Evolutionary conservation across 2,329 filamentous ascomycete species (phyloP).

Genomic region (Aureobasidium subglaciale): DNA sequence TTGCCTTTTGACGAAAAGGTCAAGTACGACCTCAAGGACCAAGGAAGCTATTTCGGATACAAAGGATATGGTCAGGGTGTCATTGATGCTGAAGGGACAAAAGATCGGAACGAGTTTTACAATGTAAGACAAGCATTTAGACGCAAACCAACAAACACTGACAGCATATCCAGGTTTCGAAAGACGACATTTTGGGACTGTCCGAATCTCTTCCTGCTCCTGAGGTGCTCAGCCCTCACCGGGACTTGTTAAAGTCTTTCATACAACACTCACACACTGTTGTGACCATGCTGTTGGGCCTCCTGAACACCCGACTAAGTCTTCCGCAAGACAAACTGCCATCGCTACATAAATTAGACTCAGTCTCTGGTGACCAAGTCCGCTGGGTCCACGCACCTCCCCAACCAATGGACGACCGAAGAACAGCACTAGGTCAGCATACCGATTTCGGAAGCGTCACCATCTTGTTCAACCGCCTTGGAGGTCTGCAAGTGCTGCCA

Average conservation of each 20-base stretch:
- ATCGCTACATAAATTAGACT: slow-evolving; percentile 39
- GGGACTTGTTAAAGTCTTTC: slow-evolving; percentile 36
- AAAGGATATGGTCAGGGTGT: slow-evolving; percentile 37
- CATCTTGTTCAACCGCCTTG: slow-evolving; percentile 49
- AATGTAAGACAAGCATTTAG: slow-evolving; percentile 34
- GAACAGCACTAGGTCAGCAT: slow-evolving; percentile 44
- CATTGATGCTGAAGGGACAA: slow-evolving; percentile 42
- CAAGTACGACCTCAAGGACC: slow-evolving; percentile 46
- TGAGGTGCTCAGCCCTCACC: slow-evolving; percentile 32
- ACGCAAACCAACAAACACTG: background rate
- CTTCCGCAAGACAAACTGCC: slow-evolving; percentile 37
- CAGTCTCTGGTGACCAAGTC: slow-evolving; percentile 46
- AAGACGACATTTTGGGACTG: slow-evolving; percentile 46
- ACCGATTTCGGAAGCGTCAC: slow-evolving; percentile 53
- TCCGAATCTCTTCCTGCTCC: slow-evolving; percentile 37
- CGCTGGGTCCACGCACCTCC: slow-evolving; percentile 46
- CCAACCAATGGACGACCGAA: slow-evolving; percentile 36
- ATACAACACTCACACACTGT: slow-evolving; percentile 40
- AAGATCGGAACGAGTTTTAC: slow-evolving; percentile 49
- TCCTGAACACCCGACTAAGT: slow-evolving; percentile 39
- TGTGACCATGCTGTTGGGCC: slow-evolving; percentile 37
- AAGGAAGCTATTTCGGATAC: slow-evolving; percentile 49
- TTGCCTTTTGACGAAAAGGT: slow-evolving; percentile 45
- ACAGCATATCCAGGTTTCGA: slow-evolving; percentile 34
- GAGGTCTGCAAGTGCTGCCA: slow-evolving; percentile 46